A percentile compares a stretch with the other conserved stretches of the same genome.
Conservation (phyloP, 2,329 filamentous ascomycete genomes). For the Pestalotiopsis sp. region DNA sequence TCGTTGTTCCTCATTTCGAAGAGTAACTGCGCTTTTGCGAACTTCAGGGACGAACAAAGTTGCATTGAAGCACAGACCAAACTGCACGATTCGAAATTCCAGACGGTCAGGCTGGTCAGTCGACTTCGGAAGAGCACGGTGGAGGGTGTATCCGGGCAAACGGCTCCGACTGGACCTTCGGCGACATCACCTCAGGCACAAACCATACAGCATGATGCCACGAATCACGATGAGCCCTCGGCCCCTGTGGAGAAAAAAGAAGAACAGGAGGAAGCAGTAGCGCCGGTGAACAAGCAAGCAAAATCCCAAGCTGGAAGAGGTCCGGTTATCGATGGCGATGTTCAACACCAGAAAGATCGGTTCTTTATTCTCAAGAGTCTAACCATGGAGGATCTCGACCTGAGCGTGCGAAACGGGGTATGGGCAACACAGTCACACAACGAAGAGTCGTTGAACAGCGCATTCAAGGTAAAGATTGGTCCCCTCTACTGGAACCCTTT, state of each 20-base stretch:
- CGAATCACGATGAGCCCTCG: slow-evolving; percentile 13
- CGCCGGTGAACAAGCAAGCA: not conserved
- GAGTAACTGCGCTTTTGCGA: slow-evolving; percentile 96
- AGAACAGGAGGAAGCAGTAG: slow-evolving; percentile 18
- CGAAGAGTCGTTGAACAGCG: slow-evolving; percentile 79
- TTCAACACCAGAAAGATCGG: slow-evolving; percentile 60
- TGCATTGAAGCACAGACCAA: slow-evolving; percentile 79
- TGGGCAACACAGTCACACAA: slow-evolving; percentile 98
- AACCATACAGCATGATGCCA: slow-evolving; percentile 18
- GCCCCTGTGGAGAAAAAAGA: slow-evolving; percentile 1
- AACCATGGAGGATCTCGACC: slow-evolving; percentile 85
- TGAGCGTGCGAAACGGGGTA: slow-evolving; percentile 83
- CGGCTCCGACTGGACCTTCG: slow-evolving; percentile 59
- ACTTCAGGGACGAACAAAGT: slow-evolving; percentile 80
- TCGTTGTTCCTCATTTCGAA: slow-evolving; percentile 95
- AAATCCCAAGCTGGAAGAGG: slow-evolving; percentile 19
- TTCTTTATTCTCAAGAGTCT: slow-evolving; percentile 95
- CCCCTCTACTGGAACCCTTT: not conserved
- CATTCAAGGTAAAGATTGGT: slow-evolving; percentile 67
- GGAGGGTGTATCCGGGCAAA: slow-evolving; percentile 43
- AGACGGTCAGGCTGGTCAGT: slow-evolving; percentile 84
- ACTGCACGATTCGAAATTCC: slow-evolving; percentile 89
- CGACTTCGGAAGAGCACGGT: slow-evolving; percentile 66
- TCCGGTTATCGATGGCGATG: slow-evolving; percentile 19
- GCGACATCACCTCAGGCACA: slow-evolving; percentile 37